Conservation (phyloP, 768 basidiomycete species). For the Trametes gibbosa region DNA sequence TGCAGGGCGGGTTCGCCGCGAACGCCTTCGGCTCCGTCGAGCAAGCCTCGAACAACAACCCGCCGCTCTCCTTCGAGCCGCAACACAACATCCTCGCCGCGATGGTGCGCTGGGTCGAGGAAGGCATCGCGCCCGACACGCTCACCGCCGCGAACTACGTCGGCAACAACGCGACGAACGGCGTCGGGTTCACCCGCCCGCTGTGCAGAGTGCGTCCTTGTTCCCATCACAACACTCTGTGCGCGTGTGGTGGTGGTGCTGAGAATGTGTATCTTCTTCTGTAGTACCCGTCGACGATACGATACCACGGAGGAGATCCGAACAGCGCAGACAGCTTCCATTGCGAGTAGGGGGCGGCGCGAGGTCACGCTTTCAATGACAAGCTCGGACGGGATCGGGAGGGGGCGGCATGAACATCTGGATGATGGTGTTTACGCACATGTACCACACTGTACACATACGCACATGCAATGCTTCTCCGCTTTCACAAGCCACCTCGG, state of each 20-base stretch:
- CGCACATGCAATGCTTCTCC: not conserved
- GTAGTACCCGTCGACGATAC: constrained; percentile 10
- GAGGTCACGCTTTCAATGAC: no score
- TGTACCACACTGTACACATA: not conserved
- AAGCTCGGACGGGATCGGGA: no score
- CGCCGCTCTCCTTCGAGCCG: constrained; percentile 21
- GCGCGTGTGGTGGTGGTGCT: not conserved
- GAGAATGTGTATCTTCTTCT: not conserved
- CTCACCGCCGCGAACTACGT: constrained; percentile 23
- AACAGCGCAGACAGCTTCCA: constrained; percentile 8
- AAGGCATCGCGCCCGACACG: constrained; percentile 27
- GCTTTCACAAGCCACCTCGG: no score
- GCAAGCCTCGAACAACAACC: constrained; percentile 20
- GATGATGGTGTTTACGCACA: not conserved
- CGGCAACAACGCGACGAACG: constrained; percentile 20
- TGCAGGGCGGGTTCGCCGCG: constrained; percentile 26
- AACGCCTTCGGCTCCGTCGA: constrained; percentile 29
- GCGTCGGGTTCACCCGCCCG: constrained; percentile 22
- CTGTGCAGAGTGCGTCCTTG: constrained; percentile 20
- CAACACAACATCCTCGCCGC: constrained; percentile 30
- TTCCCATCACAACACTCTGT: not conserved
- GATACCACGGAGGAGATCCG: constrained; percentile 9
- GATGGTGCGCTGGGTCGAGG: constrained; percentile 35
- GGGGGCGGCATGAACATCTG: no score
- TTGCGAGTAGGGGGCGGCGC: not conserved